Conservation (phyloP, 139 green algal species). For the Diplosphaera chodatii region DNA sequence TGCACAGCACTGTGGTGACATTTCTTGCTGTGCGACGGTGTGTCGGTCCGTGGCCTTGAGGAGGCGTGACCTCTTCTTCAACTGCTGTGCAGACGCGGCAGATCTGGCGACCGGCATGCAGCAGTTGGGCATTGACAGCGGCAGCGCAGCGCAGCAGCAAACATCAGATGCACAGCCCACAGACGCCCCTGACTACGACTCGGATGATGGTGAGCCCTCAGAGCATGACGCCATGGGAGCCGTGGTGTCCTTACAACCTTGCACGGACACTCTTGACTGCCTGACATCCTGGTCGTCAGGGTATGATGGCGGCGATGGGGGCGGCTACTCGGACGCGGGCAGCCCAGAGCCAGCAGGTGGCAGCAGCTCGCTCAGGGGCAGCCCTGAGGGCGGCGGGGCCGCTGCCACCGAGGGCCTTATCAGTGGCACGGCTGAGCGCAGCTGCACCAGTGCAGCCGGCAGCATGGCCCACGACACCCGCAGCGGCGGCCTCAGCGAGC, state of each 20-base stretch:
- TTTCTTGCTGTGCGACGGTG: too few species aligned
- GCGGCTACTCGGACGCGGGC: slow-evolving; percentile 10
- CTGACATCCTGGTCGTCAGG: too few species aligned
- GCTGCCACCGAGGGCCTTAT: not conserved
- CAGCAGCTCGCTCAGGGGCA: too few species aligned
- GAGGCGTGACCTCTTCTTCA: too few species aligned
- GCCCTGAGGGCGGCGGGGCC: not conserved
- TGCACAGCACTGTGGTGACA: too few species aligned
- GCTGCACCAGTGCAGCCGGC: not conserved
- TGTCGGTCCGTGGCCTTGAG: too few species aligned
- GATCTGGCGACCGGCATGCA: not conserved
- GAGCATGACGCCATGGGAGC: too few species aligned
- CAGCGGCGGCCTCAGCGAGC: slow-evolving; percentile 8
- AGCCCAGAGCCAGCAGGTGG: slow-evolving; percentile 2
- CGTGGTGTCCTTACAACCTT: too few species aligned
- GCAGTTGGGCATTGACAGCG: not conserved
- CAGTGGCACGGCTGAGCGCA: not conserved
- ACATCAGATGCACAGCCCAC: not conserved
- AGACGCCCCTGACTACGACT: not conserved
- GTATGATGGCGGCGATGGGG: slow-evolving; percentile 7
- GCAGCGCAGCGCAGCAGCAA: not conserved
- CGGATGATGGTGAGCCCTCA: not conserved
- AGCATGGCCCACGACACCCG: not conserved
- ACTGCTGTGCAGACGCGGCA: not conserved
- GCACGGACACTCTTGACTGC: too few species aligned